These are phyloP conservation scores for Diaporthe batatas DNA, from an alignment of 2,329 filamentous ascomycete genomes.

Conservation along the genomic window DNA sequence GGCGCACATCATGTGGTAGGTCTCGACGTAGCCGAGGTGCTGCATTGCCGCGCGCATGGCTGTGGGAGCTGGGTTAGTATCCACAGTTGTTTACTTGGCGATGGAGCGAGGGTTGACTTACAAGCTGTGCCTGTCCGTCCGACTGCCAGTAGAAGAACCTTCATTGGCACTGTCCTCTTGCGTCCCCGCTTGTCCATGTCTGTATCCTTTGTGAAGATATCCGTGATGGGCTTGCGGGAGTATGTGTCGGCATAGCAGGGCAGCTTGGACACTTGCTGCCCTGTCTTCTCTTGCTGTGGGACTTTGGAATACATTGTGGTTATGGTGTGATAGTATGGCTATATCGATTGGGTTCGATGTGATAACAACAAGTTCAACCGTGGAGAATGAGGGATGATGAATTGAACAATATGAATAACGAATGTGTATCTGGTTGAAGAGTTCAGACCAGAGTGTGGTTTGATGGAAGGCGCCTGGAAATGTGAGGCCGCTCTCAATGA, in stretches of 20 bases:
- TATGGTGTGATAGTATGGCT: background rate
- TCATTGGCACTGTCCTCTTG: constrained; percentile 77
- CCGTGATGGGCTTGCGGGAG: constrained; percentile 62
- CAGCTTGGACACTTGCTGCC: constrained; percentile 36
- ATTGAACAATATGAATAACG: constrained; percentile 5
- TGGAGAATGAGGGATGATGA: constrained; percentile 8
- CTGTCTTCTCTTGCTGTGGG: constrained; percentile 3
- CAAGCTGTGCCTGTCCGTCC: constrained; percentile 79
- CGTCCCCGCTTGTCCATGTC: constrained; percentile 76
- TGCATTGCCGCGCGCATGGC: constrained; percentile 75
- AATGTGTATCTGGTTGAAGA: constrained; percentile 16
- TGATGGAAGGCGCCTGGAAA: constrained; percentile 7
- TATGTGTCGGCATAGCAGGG: constrained; percentile 49
- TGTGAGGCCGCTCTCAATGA: background rate
- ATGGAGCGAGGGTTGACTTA: constrained; percentile 56
- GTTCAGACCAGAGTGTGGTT: background rate
- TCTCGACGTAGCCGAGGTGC: constrained; percentile 75
- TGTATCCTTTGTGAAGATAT: constrained; percentile 75
- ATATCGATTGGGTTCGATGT: background rate
- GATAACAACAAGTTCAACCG: background rate
- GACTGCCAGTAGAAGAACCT: constrained; percentile 76
- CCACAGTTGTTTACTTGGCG: background rate
- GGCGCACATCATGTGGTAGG: constrained; percentile 81
- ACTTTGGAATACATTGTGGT: constrained; percentile 39
- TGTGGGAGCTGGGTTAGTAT: constrained; percentile 47